Evolutionary conservation across 2,329 filamentous ascomycete species (phyloP).

Genomic region (Beauveria sp.): DNA sequence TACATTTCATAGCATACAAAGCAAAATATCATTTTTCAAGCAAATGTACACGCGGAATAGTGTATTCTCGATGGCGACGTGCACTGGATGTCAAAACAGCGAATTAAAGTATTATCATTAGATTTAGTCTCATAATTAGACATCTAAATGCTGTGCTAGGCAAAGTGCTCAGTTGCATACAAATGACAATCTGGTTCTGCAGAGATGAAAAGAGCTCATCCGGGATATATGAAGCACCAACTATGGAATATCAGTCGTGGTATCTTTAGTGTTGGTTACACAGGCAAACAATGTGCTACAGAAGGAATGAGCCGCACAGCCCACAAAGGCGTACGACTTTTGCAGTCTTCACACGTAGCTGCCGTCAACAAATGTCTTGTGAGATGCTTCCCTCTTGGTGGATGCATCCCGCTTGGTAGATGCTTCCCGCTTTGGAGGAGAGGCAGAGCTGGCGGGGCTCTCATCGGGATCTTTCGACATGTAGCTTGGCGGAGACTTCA

Average conservation of each 20-base stretch:
- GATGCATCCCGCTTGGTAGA: constrained; percentile 3
- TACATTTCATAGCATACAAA: constrained; percentile 11
- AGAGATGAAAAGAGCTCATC: neutral
- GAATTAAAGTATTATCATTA: neutral
- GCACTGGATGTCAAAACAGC: neutral
- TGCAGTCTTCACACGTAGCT: neutral
- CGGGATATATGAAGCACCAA: neutral
- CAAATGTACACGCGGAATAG: neutral
- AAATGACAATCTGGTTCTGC: neutral
- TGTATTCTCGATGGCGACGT: neutral
- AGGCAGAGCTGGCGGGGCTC: constrained; percentile 14
- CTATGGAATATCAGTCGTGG: neutral
- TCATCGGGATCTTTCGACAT: constrained; percentile 12
- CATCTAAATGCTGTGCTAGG: constrained; percentile 1
- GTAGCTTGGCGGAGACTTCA: neutral
- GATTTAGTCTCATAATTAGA: constrained; percentile 5
- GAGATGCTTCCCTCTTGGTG: constrained; percentile 3
- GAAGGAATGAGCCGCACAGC: neutral
- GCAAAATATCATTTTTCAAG: neutral
- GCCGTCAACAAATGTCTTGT: neutral
- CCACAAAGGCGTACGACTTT: neutral
- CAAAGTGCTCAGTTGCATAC: neutral
- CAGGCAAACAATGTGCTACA: neutral
- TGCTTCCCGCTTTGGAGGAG: constrained; percentile 11
- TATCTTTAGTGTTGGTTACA: neutral